These are phyloP conservation scores for Lichtheimia corymbifera DNA, from an alignment of 371 early-diverging fungal genomes.

Conservation along the genomic window DNA sequence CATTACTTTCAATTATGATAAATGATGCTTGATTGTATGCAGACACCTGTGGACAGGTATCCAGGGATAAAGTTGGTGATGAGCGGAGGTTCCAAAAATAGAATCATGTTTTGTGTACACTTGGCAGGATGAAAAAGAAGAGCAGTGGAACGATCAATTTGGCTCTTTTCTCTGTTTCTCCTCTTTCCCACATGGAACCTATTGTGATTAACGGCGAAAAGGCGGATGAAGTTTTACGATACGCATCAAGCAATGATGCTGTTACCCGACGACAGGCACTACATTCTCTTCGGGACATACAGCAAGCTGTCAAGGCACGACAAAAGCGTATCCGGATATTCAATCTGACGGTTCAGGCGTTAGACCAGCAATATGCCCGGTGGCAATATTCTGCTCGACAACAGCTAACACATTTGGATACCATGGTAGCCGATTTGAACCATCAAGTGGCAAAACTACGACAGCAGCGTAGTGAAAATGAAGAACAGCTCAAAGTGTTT, in stretches of 20 bases:
- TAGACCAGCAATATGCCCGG: constrained; percentile 13
- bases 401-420: constrained; percentile 9
- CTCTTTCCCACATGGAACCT: constrained; percentile 8
- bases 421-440: constrained; percentile 9
- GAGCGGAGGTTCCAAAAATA: no score
- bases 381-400: constrained; percentile 2
- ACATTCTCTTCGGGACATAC: constrained; percentile 8
- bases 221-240: constrained; percentile 9
- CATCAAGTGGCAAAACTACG: constrained; percentile 7
- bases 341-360: constrained; percentile 12
- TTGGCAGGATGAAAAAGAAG: no score
- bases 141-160: no score
- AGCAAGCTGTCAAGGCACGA: constrained; percentile 14
- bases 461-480: constrained; percentile 12
- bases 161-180: neutral
- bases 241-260: constrained; percentile 7
- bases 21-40: no score
- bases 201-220: neutral
- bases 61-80: no score
- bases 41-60: no score
- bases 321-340: constrained; percentile 20
- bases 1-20: no score
- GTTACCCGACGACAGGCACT: constrained; percentile 9
- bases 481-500: constrained; percentile 5
- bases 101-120: no score